Evolutionary conservation across 108 stramenopile species (phyloP), one percentile per base, ranked within the genome.

Genomic region (Tribonema minus): DNA sequence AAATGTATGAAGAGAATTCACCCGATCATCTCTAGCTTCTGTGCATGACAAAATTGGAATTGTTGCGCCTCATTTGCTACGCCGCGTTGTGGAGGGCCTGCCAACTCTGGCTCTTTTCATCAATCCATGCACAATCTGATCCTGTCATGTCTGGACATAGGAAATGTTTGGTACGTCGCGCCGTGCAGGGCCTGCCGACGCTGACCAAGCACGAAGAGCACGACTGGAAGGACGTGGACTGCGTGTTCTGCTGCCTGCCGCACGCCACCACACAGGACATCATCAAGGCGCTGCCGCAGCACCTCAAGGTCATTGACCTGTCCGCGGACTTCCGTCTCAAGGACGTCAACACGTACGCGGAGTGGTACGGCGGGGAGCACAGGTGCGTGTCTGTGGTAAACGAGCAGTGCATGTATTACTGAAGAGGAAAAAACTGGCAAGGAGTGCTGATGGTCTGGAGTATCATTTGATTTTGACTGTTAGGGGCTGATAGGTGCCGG

Each of bases 181-280:
- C 30, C 1, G 12, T 0, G 20, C 67, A 84, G 84, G 69, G 69
- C 20, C 35, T 85, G 58, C 84, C 84, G 29, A 58, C 2, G 61
- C 39, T 85, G 37, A 83, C 82, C 39, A 29, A 35, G n/a, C 62
- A 76, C 36, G 84, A 85, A 38, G 84, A 85, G 0, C 77, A 83
- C 58, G 70, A 83, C 41, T 83, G 84, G 82, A 72, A 79, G 66
- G 81, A 80, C 59, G 72, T 83, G 7, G 85, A 85, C 77, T 60
- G 83, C 35, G 79, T 80, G 30, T 85, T 85, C 68, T 84, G 83
- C 72, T 85, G 85, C 79, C 78, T 85, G 31, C 85, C 85, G 3
- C 85, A 85, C 63, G 85, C 82, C 31, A 85, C 82, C 12, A 85
- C 85, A 20, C 85, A 85, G 41, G 82, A 84, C 32, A 83, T 85